Conservation (phyloP, 192 early-diverging fungal species). For the Entophlyctis luteolus region DNA sequence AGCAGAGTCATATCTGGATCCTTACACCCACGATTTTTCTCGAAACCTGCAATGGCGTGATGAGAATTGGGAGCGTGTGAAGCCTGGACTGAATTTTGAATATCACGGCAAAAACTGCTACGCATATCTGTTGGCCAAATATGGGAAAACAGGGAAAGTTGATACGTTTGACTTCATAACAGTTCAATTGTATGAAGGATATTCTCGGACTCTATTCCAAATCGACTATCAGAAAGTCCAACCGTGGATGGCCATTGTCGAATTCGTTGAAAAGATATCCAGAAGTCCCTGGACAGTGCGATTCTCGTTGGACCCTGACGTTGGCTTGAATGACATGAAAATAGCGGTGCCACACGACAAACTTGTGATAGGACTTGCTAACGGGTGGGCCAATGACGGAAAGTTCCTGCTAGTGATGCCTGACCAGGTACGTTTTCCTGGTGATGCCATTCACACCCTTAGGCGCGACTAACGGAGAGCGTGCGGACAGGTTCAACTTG, state of each 20-base stretch:
- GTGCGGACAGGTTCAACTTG: no score
- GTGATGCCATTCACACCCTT: no score
- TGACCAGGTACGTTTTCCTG: background rate
- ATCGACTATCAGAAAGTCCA: background rate
- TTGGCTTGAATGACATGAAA: background rate
- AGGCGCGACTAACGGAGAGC: no score
- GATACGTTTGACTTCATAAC: background rate
- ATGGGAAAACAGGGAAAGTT: background rate
- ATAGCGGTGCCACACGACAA: background rate
- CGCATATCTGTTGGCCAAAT: background rate
- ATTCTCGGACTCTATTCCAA: background rate
- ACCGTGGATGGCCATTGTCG: background rate
- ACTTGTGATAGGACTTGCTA: background rate
- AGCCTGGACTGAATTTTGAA: background rate
- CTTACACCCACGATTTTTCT: background rate
- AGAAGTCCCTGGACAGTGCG: background rate
- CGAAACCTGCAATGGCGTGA: background rate
- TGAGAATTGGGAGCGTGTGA: background rate
- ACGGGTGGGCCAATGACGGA: background rate
- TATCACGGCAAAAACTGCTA: background rate
- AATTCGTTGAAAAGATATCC: background rate
- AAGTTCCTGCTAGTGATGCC: background rate
- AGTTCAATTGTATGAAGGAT: background rate
- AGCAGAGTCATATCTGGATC: constrained; percentile 16
- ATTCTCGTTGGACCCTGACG: background rate